phyloP scores from a whole-genome alignment of 345 rosid species.

The Salix dunnii region DNA sequence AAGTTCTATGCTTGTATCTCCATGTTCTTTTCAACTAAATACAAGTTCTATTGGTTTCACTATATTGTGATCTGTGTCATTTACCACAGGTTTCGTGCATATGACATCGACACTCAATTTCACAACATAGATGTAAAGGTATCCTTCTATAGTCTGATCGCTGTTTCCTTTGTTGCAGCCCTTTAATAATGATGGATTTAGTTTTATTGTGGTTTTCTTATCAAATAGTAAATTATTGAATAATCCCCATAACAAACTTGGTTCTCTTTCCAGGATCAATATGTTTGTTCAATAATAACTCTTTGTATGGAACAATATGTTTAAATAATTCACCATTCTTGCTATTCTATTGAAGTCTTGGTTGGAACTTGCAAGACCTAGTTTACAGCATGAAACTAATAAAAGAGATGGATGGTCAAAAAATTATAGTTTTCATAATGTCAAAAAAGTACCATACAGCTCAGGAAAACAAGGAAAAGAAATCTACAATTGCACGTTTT shows the following conservation, averaged over 20 bases:
- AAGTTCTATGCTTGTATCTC: constrained; percentile 33
- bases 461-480: not conserved
- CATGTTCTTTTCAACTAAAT: constrained; percentile 1
- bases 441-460: not conserved
- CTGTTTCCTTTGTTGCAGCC: not conserved
- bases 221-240: not conserved
- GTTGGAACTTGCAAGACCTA: not conserved
- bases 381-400: not conserved
- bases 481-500: not conserved
- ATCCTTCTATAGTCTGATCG: constrained; percentile 1
- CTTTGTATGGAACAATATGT: not conserved
- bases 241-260: not conserved
- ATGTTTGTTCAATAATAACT: not conserved
- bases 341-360: not conserved
- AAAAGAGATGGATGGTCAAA: not conserved
- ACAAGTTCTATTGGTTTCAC: constrained; percentile 11
- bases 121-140: constrained; percentile 75
- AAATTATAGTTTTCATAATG: not conserved
- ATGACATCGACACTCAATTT: constrained; percentile 77
- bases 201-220: not conserved
- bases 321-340: not conserved
- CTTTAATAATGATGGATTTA: not conserved
- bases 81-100: constrained; percentile 57
- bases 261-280: not conserved
- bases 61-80: constrained; percentile 21